phyloP scores from a whole-genome alignment of 108 stramenopile genomes.

The Phaeodactylum tricornutum region DNA sequence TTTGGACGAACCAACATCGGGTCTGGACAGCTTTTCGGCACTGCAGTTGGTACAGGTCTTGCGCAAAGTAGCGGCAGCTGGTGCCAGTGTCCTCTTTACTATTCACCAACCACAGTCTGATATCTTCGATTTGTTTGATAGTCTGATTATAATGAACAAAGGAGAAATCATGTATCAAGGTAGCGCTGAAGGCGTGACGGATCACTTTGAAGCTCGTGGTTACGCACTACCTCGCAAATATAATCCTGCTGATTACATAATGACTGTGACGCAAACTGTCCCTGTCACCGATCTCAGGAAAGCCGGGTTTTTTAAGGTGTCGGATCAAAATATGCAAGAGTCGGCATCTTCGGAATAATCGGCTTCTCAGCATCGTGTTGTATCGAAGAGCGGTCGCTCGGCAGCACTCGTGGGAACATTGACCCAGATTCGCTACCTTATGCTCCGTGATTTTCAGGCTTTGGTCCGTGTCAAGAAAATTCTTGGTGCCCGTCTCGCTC shows the following conservation, averaged over 20 bases:
- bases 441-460: constrained; percentile 37
- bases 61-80: constrained; percentile 40
- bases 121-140: constrained; percentile 52
- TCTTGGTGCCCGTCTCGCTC: constrained; percentile 35
- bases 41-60: constrained; percentile 45
- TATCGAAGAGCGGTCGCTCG: too few species aligned
- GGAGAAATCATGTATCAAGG: constrained; percentile 54
- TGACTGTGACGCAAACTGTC: constrained; percentile 11
- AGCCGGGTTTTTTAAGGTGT: background rate
- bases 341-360: too few species aligned
- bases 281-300: background rate
- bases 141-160: constrained; percentile 44
- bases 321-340: too few species aligned
- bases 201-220: constrained; percentile 21
- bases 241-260: constrained; percentile 67
- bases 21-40: constrained; percentile 59
- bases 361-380: too few species aligned
- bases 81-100: constrained; percentile 51
- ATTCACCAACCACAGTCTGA: constrained; percentile 78
- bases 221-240: constrained; percentile 49
- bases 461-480: constrained; percentile 32
- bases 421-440: too few species aligned
- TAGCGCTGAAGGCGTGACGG: constrained; percentile 7
- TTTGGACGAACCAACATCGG: constrained; percentile 70
- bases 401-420: too few species aligned